phyloP scores from a whole-genome alignment of 495 filamentous ascomycete species.

The Tuber brumale region DNA sequence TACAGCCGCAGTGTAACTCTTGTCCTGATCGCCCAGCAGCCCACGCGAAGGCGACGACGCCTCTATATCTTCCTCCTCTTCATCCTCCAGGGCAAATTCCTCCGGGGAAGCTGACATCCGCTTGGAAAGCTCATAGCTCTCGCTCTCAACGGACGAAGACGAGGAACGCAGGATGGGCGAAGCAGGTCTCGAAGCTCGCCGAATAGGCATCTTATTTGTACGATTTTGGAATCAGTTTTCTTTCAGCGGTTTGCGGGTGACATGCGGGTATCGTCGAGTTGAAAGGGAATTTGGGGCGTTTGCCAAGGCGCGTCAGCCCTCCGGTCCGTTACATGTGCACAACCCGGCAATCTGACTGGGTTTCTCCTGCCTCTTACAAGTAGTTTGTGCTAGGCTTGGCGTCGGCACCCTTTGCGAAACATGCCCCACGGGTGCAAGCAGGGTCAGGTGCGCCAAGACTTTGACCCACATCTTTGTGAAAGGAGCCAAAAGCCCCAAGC shows the following conservation, averaged over 20 bases:
- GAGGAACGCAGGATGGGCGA: constrained; percentile 9
- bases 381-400: not conserved
- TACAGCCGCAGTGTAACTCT: not conserved
- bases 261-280: not conserved
- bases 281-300: not conserved
- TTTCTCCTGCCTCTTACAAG: not conserved
- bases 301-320: not conserved
- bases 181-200: not conserved
- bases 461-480: not conserved
- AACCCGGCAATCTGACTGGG: not conserved
- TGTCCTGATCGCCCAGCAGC: constrained; percentile 6
- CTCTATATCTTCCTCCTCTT: constrained; percentile 20
- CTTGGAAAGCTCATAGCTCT: constrained; percentile 19
- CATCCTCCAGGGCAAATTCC: constrained; percentile 5
- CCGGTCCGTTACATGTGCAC: not conserved
- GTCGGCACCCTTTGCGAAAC: not conserved
- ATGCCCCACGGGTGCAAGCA: not conserved
- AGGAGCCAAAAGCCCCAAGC: not conserved
- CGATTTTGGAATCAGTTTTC: not conserved
- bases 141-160: constrained; percentile 7
- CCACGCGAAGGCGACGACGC: constrained; percentile 19
- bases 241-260: not conserved
- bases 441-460: not conserved
- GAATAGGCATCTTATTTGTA: not conserved
- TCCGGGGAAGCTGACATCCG: not conserved